These are phyloP conservation scores for Starmerella lactis-condensi DNA, from an alignment of 805 yeast species.

Conservation along the genomic window DNA sequence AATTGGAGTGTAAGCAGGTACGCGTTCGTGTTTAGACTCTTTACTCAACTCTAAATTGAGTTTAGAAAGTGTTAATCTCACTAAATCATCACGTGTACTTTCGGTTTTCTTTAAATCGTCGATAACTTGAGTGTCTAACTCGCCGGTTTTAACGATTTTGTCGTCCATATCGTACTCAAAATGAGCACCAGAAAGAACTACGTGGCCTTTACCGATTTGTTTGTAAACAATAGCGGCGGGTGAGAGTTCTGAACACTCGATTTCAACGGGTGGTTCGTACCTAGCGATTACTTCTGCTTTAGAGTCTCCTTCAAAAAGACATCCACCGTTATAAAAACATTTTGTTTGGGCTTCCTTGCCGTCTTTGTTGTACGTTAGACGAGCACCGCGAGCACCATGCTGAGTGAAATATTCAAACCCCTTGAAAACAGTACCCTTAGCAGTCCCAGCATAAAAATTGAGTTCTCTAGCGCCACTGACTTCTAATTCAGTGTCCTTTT, in stretches of 20 bases:
- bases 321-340: conserved; percentile 75
- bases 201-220: conserved; percentile 55
- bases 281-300: conserved; percentile 58
- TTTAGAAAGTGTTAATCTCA: conserved; percentile 35
- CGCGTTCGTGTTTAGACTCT: conserved; percentile 27
- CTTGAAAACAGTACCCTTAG: conserved; percentile 60
- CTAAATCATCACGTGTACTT: conserved; percentile 33
- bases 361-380: conserved; percentile 17
- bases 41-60: conserved; percentile 55
- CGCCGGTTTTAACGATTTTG: conserved; percentile 26
- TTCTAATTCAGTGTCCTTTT: conserved; percentile 53
- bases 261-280: conserved; percentile 40
- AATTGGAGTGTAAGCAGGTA: conserved; percentile 53
- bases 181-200: conserved; percentile 66
- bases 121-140: conserved; percentile 24
- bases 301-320: conserved; percentile 46
- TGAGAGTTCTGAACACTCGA: conserved; percentile 24
- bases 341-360: conserved; percentile 1
- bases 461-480: conserved; percentile 77
- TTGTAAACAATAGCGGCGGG: conserved; percentile 58
- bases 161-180: conserved; percentile 52
- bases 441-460: conserved; percentile 61
- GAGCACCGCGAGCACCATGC: conserved; percentile 48
- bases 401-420: conserved; percentile 72
- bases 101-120: conserved; percentile 29